Evolutionary conservation across 192 early-diverging fungal genomes (phyloP).

Genomic region (Coemansia reversa): DNA sequence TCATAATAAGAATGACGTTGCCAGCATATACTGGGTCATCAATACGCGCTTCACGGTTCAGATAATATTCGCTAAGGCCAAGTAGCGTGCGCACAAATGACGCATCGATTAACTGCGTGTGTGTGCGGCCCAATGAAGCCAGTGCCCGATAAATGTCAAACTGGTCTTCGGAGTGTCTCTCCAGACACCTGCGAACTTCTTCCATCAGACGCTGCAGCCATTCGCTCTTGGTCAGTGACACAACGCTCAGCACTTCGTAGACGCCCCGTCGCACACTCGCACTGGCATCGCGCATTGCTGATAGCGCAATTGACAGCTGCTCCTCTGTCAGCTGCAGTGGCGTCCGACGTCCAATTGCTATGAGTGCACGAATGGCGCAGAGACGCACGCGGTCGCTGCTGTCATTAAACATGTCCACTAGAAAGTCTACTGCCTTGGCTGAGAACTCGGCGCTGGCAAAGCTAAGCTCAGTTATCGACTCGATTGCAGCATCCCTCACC

Average conservation of each 20-base stretch:
- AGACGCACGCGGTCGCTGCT: slow-evolving; percentile 83
- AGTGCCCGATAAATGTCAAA: slow-evolving; percentile 69
- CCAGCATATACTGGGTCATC: slow-evolving; percentile 70
- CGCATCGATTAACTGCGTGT: slow-evolving; percentile 45
- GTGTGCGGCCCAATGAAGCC: slow-evolving; percentile 60
- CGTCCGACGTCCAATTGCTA: slow-evolving; percentile 62
- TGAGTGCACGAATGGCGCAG: slow-evolving; percentile 74
- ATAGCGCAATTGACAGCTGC: slow-evolving; percentile 67
- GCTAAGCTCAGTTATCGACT: slow-evolving; percentile 77
- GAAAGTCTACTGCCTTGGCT: slow-evolving; percentile 69
- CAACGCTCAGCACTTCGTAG: slow-evolving; percentile 72
- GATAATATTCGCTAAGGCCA: slow-evolving; percentile 63
- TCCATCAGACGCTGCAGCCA: slow-evolving; percentile 56
- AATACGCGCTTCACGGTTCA: slow-evolving; percentile 69
- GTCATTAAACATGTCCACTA: slow-evolving; percentile 98
- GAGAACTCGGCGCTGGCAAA: slow-evolving; percentile 71
- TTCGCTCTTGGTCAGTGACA: slow-evolving; percentile 29
- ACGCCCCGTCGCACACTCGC: slow-evolving; percentile 64
- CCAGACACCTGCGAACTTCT: slow-evolving; percentile 65
- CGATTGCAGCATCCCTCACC: slow-evolving; percentile 84
- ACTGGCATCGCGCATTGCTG: slow-evolving; percentile 79
- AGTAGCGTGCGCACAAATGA: slow-evolving; percentile 60
- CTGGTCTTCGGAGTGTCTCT: slow-evolving; percentile 68
- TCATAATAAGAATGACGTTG: slow-evolving; percentile 75
- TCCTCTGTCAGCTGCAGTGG: slow-evolving; percentile 65